These are phyloP conservation scores for Penicillium canescens DNA, from an alignment of 495 filamentous ascomycete species.

Conservation along the genomic window DNA sequence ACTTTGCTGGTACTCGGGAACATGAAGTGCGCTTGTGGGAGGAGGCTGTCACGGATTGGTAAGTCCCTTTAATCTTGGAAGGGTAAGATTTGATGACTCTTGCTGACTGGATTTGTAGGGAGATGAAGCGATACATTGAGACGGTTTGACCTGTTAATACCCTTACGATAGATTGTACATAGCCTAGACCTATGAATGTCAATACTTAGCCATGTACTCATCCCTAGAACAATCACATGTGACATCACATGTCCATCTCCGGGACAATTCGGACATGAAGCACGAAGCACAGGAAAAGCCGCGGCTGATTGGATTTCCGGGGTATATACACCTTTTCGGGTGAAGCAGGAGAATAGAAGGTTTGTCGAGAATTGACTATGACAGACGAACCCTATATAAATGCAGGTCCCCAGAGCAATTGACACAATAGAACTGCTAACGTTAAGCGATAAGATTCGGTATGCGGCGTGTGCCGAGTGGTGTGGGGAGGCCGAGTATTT, in stretches of 20 bases:
- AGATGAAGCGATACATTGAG: conserved; percentile 53
- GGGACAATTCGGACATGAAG: conserved; percentile 7
- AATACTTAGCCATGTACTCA: neutral
- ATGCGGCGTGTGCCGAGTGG: conserved; percentile 26
- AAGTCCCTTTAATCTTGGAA: conserved; percentile 27
- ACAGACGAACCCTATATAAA: conserved; percentile 13
- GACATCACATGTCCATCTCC: conserved; percentile 12
- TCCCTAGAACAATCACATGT: conserved; percentile 11
- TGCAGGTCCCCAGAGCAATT: conserved; percentile 3
- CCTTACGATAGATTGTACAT: neutral
- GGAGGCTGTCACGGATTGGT: conserved; percentile 94
- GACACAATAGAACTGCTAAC: neutral
- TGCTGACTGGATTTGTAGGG: conserved; percentile 35
- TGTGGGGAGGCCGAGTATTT: neutral
- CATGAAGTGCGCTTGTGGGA: conserved; percentile 93
- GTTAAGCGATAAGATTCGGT: conserved; percentile 21
- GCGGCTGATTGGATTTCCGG: conserved; percentile 14
- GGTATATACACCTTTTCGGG: conserved; percentile 4
- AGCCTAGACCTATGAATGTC: neutral
- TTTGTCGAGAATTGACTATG: neutral
- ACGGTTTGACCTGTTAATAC: conserved; percentile 32
- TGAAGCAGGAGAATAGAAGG: conserved; percentile 6
- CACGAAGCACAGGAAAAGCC: neutral
- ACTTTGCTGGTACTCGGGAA: conserved; percentile 88
- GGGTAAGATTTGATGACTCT: neutral